Percentiles rank a stretch among this genome's conserved stretches.
phyloP scores from a whole-genome alignment of 2,329 filamentous ascomycete species.

The Xylaria arbuscula region DNA sequence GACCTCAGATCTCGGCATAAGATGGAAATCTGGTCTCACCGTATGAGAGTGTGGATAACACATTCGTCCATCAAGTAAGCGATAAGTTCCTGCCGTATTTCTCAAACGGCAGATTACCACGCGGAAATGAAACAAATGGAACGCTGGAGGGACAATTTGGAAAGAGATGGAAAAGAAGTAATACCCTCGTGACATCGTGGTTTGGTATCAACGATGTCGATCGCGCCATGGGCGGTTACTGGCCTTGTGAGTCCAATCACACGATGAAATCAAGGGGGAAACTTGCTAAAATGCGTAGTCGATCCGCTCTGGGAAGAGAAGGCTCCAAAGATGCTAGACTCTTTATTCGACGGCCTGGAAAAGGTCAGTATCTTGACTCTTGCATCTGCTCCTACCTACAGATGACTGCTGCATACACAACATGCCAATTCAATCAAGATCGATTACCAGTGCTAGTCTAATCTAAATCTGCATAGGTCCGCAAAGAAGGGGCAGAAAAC shows the following conservation, averaged over 20 bases:
- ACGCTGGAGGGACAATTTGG: not conserved
- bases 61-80: slow-evolving; percentile 33
- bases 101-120: slow-evolving; percentile 18
- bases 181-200: slow-evolving; percentile 30
- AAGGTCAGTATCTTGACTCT: slow-evolving; percentile 5
- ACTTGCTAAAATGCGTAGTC: not conserved
- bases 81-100: slow-evolving; percentile 37
- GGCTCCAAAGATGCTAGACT: slow-evolving; percentile 29
- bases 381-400: not conserved
- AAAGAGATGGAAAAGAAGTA: slow-evolving; percentile 19
- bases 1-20: not conserved
- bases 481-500: slow-evolving; percentile 26
- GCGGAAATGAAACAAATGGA: slow-evolving; percentile 5
- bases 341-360: slow-evolving; percentile 26
- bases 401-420: too few species aligned
- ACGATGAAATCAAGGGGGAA: not conserved
- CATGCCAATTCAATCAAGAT: not conserved
- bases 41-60: slow-evolving; percentile 33
- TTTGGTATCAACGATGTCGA: slow-evolving; percentile 37
- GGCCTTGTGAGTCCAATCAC: slow-evolving; percentile 26
- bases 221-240: slow-evolving; percentile 36
- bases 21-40: slow-evolving; percentile 30
- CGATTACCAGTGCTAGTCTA: not conserved
- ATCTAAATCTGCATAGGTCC: slow-evolving; percentile 14
- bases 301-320: slow-evolving; percentile 33